phyloP scores from a whole-genome alignment of 2,329 filamentous ascomycete genomes.

The Fusarium tanahbumbuense region DNA sequence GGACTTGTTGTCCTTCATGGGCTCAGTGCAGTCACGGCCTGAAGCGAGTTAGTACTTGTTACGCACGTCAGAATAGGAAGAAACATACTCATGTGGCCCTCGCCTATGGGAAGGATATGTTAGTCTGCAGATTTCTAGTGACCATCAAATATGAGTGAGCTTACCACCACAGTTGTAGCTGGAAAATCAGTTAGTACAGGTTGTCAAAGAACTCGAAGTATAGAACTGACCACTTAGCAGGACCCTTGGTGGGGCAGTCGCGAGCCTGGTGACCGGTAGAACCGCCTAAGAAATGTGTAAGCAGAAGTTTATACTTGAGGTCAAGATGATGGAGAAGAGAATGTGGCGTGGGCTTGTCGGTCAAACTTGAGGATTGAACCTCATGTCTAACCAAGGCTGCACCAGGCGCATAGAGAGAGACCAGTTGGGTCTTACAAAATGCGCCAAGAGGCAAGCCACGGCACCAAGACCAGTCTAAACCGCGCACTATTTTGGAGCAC shows the following conservation, averaged over 20 bases:
- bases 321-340: background rate
- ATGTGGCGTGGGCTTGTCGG: background rate
- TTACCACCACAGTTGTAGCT: constrained; percentile 86
- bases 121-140: constrained; percentile 30
- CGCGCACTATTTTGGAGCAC: background rate
- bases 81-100: constrained; percentile 82
- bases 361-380: background rate
- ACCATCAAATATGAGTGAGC: constrained; percentile 41
- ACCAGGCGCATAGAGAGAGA: background rate
- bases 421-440: background rate
- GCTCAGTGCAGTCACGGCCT: constrained; percentile 91
- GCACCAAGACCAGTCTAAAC: background rate
- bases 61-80: background rate
- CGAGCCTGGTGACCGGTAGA: constrained; percentile 82
- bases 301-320: constrained; percentile 10
- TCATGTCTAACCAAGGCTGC: constrained; percentile 8
- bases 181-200: constrained; percentile 9
- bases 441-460: constrained; percentile 2
- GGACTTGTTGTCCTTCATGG: constrained; percentile 85
- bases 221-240: constrained; percentile 78
- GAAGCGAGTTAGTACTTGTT: constrained; percentile 26
- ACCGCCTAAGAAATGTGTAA: constrained; percentile 67
- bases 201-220: background rate
- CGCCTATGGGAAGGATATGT: constrained; percentile 54
- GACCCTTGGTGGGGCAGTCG: constrained; percentile 86